Percentiles rank a stretch among this genome's conserved stretches.
Evolutionary conservation across 202 grass and related monocot genomes (phyloP).

Genomic region (Schoenoplectus tabernaemontani): DNA sequence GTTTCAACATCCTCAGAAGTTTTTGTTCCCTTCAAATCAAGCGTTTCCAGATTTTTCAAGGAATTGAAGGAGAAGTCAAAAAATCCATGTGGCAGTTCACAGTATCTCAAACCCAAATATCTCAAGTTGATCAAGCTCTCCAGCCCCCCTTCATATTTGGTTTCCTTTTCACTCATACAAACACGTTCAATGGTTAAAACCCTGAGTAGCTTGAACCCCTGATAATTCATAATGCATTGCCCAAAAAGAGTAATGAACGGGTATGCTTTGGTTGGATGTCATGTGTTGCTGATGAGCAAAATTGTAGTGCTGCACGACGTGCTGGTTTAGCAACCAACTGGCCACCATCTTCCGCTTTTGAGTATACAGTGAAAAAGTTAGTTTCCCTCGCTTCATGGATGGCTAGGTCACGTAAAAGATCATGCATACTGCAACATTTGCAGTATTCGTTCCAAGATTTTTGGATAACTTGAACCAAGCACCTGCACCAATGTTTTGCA

Average conservation of each 20-base stretch:
- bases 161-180: not conserved
- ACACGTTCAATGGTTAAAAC: not conserved
- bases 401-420: conserved; percentile 5
- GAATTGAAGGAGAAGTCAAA: not conserved
- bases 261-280: not conserved
- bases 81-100: not conserved
- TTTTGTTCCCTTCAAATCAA: not conserved
- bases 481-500: not conserved
- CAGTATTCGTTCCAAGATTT: conserved; percentile 7
- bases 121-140: conserved; percentile 1
- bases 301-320: conserved; percentile 5
- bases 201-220: conserved; percentile 7
- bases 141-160: not conserved
- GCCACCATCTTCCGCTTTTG: not conserved
- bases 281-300: not conserved
- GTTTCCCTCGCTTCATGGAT: not conserved
- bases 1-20: not conserved
- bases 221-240: not conserved
- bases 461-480: conserved; percentile 11
- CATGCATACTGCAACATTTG: not conserved
- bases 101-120: conserved; percentile 8
- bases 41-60: conserved; percentile 1
- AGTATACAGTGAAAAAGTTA: not conserved
- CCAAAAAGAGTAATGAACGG: conserved; percentile 9
- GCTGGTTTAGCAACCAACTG: not conserved